A percentile compares a stretch with the other conserved stretches of the same genome.
Conservation (phyloP, 768 basidiomycete genomes). For the Tulasnella sp. region DNA sequence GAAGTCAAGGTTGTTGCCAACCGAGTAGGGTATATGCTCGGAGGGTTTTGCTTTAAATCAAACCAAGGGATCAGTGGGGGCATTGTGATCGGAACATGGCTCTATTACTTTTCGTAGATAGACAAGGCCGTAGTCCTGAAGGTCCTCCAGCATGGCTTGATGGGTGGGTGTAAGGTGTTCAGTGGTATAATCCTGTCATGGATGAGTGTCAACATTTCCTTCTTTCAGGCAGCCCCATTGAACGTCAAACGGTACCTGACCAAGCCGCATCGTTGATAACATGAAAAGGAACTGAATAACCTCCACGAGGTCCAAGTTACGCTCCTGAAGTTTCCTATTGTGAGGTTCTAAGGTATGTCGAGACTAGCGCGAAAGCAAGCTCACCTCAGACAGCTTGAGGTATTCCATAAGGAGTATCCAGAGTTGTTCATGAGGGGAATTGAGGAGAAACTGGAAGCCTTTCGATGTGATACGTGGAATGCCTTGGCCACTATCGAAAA, state of each 20-base stretch:
- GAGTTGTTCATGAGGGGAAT: slow-evolving; percentile 86
- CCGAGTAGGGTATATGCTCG: slow-evolving; percentile 87
- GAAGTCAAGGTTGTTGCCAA: slow-evolving; percentile 91
- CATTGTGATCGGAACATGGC: slow-evolving; percentile 1
- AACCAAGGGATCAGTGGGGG: background rate
- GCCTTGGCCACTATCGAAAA: slow-evolving; percentile 4
- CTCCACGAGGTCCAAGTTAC: slow-evolving; percentile 86
- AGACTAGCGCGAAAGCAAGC: slow-evolving; percentile 17
- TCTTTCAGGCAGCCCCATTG: too few relatives aligned
- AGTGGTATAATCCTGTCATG: slow-evolving; percentile 92
- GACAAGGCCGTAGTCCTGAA: slow-evolving; percentile 89
- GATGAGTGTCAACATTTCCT: too few relatives aligned
- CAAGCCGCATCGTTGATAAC: slow-evolving; percentile 93
- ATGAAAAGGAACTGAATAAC: slow-evolving; percentile 92
- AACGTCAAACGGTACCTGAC: slow-evolving; percentile 48
- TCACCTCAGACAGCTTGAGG: slow-evolving; percentile 72
- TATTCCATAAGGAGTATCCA: slow-evolving; percentile 94
- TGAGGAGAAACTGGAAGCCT: slow-evolving; percentile 93
- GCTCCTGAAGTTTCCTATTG: slow-evolving; percentile 41
- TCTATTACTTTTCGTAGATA: slow-evolving; percentile 63
- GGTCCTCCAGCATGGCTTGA: slow-evolving; percentile 78
- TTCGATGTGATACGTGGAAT: slow-evolving; percentile 63
- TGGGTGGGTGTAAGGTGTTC: slow-evolving; percentile 71
- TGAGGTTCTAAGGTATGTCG: background rate
- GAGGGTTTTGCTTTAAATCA: slow-evolving; percentile 26